Base-by-base conservation (phyloP, 164 flowering plant species). In the Taxillus chinensis region DNA sequence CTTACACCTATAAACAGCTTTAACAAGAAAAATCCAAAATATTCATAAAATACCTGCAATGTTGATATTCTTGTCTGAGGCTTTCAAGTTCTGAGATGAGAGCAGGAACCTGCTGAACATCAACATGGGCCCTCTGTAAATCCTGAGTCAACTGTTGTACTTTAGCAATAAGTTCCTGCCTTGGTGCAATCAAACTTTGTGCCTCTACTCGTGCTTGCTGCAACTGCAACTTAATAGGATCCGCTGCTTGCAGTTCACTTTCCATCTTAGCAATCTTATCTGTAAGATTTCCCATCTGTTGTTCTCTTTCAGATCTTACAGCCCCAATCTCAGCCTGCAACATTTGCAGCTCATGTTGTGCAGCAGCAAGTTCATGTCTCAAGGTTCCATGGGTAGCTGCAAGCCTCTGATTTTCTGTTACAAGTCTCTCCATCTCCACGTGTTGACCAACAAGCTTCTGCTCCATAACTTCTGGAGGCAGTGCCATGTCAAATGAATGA, bases 11-110 rank as follows among this genome's bases (percentile, higher is more conserved):
- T n/a, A n/a, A n/a, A n/a, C n/a, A n/a, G n/a, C n/a, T 27, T 27
- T 27, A 27, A 27, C 27, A 27, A 27, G 27, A 27, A 27, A 27
- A 27, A 27, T 27, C 27, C 27, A 27, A 27, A 27, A 27, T 27
- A 27, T 27, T 27, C 27, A 27, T 27, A 27, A 27, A 27, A 10
- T 62, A 87, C 96, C 96, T 86, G 88, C 86, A 88, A 59, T 80
- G 92, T 66, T 90, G 96, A 77, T 82, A 90, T 68, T 92, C 98
- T 65, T 83, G 93, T 67, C 96, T 79, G 16, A 92, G 86, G 53
- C 77, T 70, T 59, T 92, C 90, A 57, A 92, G 86, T 72, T 92
- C 96, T 41, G 92, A 75, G 69, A 88, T 67, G 62, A 90, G 65
- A 68, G 77, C 70, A 61, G 96, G 96, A 55, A 88, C 67, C 67